Percentiles rank a stretch among this genome's conserved stretches.
Evolutionary conservation across 1,284 basidiomycete genomes (phyloP).

Genomic region (Coriolopsis trogii): DNA sequence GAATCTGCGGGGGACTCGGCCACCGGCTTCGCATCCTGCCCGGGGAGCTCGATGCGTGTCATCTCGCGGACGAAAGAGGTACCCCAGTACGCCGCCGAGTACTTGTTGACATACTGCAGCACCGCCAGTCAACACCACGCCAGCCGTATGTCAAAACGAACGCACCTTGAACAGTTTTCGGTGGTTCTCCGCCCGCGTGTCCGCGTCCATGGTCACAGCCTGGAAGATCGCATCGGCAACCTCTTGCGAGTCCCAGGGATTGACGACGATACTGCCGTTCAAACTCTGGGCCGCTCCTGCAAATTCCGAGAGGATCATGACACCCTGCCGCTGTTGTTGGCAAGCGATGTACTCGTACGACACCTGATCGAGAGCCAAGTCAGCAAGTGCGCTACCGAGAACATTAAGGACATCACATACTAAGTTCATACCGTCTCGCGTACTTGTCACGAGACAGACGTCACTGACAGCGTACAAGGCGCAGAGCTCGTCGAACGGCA

Average conservation of each 20-base stretch:
- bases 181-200: slow-evolving; percentile 87
- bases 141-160: slow-evolving; percentile 4
- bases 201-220: slow-evolving; percentile 87
- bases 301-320: slow-evolving; percentile 98
- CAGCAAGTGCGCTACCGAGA: neutral
- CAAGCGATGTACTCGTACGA: slow-evolving; percentile 99
- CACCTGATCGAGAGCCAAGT: slow-evolving; percentile 58
- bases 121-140: neutral
- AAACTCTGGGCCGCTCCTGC: slow-evolving; percentile 96
- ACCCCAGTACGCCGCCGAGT: slow-evolving; percentile 93
- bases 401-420: slow-evolving; percentile 51
- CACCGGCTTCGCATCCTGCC: slow-evolving; percentile 18
- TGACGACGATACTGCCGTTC: slow-evolving; percentile 93
- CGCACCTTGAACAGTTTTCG: slow-evolving; percentile 86
- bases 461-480: slow-evolving; percentile 97
- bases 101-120: slow-evolving; percentile 83
- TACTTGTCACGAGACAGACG: slow-evolving; percentile 94
- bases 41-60: slow-evolving; percentile 47
- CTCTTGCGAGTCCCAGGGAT: slow-evolving; percentile 95
- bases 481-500: slow-evolving; percentile 94
- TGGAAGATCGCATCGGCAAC: slow-evolving; percentile 96
- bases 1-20: slow-evolving; percentile 14
- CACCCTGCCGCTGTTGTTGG: slow-evolving; percentile 90
- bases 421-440: slow-evolving; percentile 98
- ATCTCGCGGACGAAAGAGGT: slow-evolving; percentile 89